Base-by-base conservation (phyloP, 2,329 filamentous ascomycete species). In the Fonsecaea erecta region DNA sequence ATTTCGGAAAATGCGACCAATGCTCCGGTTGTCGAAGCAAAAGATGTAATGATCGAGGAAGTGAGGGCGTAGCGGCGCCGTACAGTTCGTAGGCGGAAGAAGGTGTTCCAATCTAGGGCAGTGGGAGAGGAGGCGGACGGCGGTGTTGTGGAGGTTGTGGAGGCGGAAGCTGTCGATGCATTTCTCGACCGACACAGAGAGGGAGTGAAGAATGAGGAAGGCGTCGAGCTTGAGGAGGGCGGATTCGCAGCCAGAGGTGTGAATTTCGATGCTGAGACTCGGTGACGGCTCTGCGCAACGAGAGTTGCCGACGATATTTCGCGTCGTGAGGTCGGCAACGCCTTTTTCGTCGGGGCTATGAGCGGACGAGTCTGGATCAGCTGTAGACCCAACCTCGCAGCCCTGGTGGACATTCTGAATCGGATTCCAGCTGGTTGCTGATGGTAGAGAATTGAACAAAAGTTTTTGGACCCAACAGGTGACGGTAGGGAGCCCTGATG, bases 31-130 rank as follows among this genome's bases (percentile, higher is more conserved):
- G 91, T 90, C 65, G 86, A 86, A 12, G 82, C 80, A 5, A 88
- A 70, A 48, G 89, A 88, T 35, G 86, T 86, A 35, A 87, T 76
- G 57, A 92, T 82, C 53, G 91, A 94, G 70, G 92, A 93, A 56
- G 85, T 85, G 40, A 96, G 85, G 76, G 94, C 92, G 81, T 93
- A 90, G 73, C 91, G 87, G 66, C 94, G 89, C 62, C 94, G 91
- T 66, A 88, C 90, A 73, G 92, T 90, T 74, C 94, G 92, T 66
- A 98, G 88, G 76, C 88, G 87, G 83, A 98, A 96, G 83, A 97
- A 98, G 59, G 87, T 88, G 81, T 97, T 90, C 94, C 94, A 98
- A 79, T 92, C 86, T 48, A 93, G 86, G n/a, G 77, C 74, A n/a
- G 30, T 26, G 18, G 54, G 12, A 54, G 58, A 35, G 18, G 52